phyloP scores from a whole-genome alignment of 2,329 filamentous ascomycete species.

The Alternaria consortialis region DNA sequence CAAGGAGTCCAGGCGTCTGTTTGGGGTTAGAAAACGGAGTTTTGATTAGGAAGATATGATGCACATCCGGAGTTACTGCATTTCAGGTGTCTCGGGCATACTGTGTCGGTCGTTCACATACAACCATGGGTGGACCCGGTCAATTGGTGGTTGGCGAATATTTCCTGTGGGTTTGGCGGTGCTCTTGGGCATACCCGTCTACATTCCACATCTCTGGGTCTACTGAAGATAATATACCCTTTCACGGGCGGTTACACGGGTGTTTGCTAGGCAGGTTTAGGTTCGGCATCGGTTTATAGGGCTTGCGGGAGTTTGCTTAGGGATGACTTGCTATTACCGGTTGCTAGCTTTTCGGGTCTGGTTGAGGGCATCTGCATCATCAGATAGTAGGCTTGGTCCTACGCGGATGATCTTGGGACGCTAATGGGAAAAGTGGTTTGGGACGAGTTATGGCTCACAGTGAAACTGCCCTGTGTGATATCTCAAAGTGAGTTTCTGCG shows the following conservation, averaged over 20 bases:
- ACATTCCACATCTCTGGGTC: slow-evolving; percentile 46
- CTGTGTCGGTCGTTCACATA: slow-evolving; percentile 48
- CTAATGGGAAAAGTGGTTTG: slow-evolving; percentile 44
- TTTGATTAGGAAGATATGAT: slow-evolving; percentile 49
- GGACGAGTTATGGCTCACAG: background rate
- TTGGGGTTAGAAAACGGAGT: slow-evolving; percentile 73
- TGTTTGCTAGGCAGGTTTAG: slow-evolving; percentile 41
- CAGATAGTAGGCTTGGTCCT: slow-evolving; percentile 25
- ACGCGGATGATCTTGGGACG: slow-evolving; percentile 32
- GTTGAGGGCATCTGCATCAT: slow-evolving; percentile 27
- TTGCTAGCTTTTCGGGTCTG: slow-evolving; percentile 27
- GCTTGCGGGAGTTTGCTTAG: slow-evolving; percentile 37
- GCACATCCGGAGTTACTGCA: slow-evolving; percentile 55
- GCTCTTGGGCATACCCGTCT: slow-evolving; percentile 40
- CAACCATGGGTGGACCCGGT: slow-evolving; percentile 39
- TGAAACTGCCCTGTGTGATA: background rate
- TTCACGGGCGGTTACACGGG: slow-evolving; percentile 39
- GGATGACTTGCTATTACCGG: slow-evolving; percentile 27
- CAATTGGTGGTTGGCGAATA: slow-evolving; percentile 43
- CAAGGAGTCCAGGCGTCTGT: slow-evolving; percentile 91
- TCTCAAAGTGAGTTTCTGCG: background rate
- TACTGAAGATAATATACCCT: slow-evolving; percentile 44
- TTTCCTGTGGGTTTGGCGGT: slow-evolving; percentile 42
- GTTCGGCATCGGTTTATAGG: slow-evolving; percentile 33
- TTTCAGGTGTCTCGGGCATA: slow-evolving; percentile 54